Conservation (phyloP, 305 asterid species). For the Rubia balearica region DNA sequence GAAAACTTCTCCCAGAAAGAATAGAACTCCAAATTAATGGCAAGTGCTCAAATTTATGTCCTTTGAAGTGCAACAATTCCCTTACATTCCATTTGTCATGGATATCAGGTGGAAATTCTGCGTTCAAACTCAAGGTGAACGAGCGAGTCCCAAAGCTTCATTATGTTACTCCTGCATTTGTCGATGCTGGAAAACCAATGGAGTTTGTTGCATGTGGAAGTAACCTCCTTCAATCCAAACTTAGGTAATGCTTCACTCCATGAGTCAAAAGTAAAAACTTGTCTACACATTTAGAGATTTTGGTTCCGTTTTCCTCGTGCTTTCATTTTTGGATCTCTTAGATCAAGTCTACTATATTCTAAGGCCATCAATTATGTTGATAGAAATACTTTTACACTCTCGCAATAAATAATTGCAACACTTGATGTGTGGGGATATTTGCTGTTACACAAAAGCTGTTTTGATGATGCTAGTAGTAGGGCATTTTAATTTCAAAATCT, state of each 20-base stretch:
- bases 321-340: not conserved
- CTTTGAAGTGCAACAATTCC: not conserved
- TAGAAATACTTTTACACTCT: not conserved
- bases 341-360: not conserved
- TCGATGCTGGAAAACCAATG: slow-evolving; percentile 87
- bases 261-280: slow-evolving; percentile 2
- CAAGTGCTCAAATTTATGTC: not conserved
- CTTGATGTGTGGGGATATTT: not conserved
- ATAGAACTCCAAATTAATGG: not conserved
- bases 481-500: not conserved
- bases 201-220: slow-evolving; percentile 90
- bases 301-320: not conserved
- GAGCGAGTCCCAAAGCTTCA: slow-evolving; percentile 72
- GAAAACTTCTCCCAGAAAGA: not conserved
- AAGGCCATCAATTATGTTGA: too few relatives aligned
- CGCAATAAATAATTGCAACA: not conserved
- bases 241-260: slow-evolving; percentile 41
- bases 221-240: slow-evolving; percentile 66
- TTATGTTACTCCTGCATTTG: slow-evolving; percentile 64
- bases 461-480: not conserved
- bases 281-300: slow-evolving; percentile 1
- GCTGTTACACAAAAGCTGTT: not conserved
- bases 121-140: slow-evolving; percentile 46
- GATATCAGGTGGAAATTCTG: slow-evolving; percentile 53
- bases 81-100: slow-evolving; percentile 17